Conservation (phyloP, 2,329 filamentous ascomycete genomes). For the Rugonectria rugulosa region DNA sequence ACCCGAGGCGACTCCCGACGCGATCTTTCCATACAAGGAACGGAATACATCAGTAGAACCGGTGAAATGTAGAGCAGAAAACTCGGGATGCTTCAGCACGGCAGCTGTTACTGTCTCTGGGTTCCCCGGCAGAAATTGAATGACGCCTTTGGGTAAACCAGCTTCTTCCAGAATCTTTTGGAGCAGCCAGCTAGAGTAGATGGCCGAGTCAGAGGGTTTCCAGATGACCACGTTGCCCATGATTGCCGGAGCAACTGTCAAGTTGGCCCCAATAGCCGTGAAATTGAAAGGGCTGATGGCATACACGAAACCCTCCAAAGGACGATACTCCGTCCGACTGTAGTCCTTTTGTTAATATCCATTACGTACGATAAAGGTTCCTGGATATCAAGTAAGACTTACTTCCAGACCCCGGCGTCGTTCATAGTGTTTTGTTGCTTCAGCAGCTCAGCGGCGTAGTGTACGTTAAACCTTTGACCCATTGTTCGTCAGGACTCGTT, state of each 20-base stretch:
- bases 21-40: slow-evolving; percentile 85
- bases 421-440: slow-evolving; percentile 86
- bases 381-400: too few relatives aligned
- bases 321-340: slow-evolving; percentile 90
- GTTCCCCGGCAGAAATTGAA: slow-evolving; percentile 92
- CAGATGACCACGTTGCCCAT: slow-evolving; percentile 95
- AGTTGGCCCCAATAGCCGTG: slow-evolving; percentile 90
- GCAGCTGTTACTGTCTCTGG: slow-evolving; percentile 82
- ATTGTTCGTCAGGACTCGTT: too few relatives aligned
- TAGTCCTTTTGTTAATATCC: too few relatives aligned
- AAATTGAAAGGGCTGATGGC: slow-evolving; percentile 97
- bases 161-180: slow-evolving; percentile 92
- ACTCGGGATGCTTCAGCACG: slow-evolving; percentile 78
- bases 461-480: slow-evolving; percentile 97
- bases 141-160: slow-evolving; percentile 85
- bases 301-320: slow-evolving; percentile 95
- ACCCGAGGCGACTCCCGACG: slow-evolving; percentile 79
- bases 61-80: slow-evolving; percentile 94
- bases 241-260: slow-evolving; percentile 82
- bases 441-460: slow-evolving; percentile 92
- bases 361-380: too few relatives aligned
- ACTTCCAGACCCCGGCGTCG: slow-evolving; percentile 87
- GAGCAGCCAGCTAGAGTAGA: slow-evolving; percentile 89
- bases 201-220: slow-evolving; percentile 92
- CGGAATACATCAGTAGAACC: slow-evolving; percentile 93